Percentiles rank a stretch among this genome's conserved stretches.
These are phyloP conservation scores for Suillus alpinus DNA, from an alignment of 768 basidiomycete genomes.

Conservation along the genomic window DNA sequence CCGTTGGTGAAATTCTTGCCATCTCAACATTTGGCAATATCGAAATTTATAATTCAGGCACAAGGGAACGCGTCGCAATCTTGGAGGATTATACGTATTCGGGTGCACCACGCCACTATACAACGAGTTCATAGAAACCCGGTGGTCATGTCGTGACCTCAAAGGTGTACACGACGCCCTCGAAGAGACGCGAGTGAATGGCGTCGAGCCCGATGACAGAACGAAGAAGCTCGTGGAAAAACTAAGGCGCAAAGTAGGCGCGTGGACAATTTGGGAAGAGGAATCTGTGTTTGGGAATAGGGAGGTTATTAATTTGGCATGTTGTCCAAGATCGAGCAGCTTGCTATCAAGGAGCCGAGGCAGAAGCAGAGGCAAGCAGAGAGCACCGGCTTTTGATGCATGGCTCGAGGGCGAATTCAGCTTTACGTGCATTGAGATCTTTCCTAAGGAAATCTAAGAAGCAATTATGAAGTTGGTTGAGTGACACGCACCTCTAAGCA, in stretches of 20 bases:
- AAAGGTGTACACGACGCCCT: constrained; percentile 69
- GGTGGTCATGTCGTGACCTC: constrained; percentile 77
- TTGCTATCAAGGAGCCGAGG: constrained; percentile 27
- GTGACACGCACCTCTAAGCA: too few relatives aligned
- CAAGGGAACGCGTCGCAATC: not conserved
- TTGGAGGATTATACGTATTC: constrained; percentile 67
- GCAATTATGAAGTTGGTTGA: too few relatives aligned
- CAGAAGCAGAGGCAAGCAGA: constrained; percentile 26
- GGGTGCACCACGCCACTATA: constrained; percentile 88
- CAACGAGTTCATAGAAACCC: constrained; percentile 81
- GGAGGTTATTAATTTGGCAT: constrained; percentile 54
- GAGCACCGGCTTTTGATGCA: constrained; percentile 2
- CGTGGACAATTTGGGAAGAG: constrained; percentile 48
- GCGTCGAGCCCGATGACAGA: constrained; percentile 58
- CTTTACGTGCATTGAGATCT: too few relatives aligned
- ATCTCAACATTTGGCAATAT: not conserved
- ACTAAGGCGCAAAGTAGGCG: constrained; percentile 61
- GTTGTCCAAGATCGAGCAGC: constrained; percentile 49
- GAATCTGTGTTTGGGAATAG: constrained; percentile 45
- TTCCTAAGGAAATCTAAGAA: too few relatives aligned
- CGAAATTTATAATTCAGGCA: not conserved
- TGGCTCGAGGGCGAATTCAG: too few relatives aligned
- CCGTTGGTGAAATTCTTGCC: not conserved
- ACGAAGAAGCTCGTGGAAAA: constrained; percentile 63
- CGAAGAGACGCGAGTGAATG: constrained; percentile 81